These are phyloP conservation scores for Ceratocystiopsis minuta DNA, from an alignment of 2,329 filamentous ascomycete species.

Conservation along the genomic window DNA sequence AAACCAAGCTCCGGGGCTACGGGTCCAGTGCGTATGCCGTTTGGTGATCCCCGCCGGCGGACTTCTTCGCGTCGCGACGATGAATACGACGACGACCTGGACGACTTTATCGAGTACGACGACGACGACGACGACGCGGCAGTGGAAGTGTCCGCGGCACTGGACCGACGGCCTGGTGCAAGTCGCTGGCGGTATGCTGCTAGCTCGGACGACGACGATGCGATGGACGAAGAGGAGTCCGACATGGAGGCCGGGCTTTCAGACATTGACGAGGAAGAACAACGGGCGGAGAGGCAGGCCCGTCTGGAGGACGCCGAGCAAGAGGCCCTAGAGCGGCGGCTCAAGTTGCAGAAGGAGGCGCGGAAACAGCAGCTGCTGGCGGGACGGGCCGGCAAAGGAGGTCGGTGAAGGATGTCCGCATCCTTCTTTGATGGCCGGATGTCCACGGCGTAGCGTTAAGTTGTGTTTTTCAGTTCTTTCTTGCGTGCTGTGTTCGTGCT, in stretches of 20 bases:
- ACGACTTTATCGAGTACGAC: slow-evolving; percentile 44
- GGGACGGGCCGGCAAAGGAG: no score
- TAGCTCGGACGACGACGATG: slow-evolving; percentile 30
- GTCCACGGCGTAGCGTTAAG: not conserved
- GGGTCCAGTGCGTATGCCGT: slow-evolving; percentile 2
- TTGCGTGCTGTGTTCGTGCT: not conserved
- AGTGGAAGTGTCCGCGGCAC: no score
- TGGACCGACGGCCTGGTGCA: not conserved
- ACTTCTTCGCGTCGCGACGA: slow-evolving; percentile 33
- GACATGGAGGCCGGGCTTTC: slow-evolving; percentile 65
- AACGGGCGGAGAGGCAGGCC: slow-evolving; percentile 40
- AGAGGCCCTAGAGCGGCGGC: slow-evolving; percentile 39
- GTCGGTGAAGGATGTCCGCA: no score
- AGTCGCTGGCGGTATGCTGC: not conserved
- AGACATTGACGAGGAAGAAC: slow-evolving; percentile 58
- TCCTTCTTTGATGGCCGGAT: no score
- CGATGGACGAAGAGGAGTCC: slow-evolving; percentile 45
- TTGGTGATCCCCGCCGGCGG: slow-evolving; percentile 8
- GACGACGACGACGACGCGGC: slow-evolving; percentile 31
- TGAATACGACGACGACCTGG: slow-evolving; percentile 34
- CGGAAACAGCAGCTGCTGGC: slow-evolving; percentile 19
- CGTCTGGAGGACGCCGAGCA: slow-evolving; percentile 50
- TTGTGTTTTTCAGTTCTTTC: not conserved
- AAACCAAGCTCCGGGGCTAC: no score
- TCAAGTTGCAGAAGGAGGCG: slow-evolving; percentile 45